phyloP scores from a whole-genome alignment of 2,329 filamentous ascomycete genomes.

The Sporothrix schenckii region DNA sequence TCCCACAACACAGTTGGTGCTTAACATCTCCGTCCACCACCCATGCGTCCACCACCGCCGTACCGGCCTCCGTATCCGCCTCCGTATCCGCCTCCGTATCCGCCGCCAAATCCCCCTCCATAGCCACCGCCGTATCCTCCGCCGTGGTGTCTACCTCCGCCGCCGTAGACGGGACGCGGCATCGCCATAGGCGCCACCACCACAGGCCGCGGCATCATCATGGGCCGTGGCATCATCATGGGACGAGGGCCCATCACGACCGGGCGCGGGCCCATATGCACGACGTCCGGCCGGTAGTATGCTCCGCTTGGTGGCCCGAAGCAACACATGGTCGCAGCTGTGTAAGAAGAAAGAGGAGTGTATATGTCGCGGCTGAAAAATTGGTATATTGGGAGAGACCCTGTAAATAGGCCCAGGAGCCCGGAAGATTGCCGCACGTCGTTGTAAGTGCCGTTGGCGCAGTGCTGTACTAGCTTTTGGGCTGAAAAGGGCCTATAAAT shows the following conservation, averaged over 20 bases:
- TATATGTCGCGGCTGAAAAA: too few relatives aligned
- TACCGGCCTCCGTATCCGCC: conserved; percentile 1
- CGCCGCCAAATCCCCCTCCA: not conserved
- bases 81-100: not conserved
- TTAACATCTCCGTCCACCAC: conserved; percentile 13
- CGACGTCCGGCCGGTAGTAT: conserved; percentile 13
- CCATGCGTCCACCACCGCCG: conserved; percentile 23
- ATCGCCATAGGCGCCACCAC: not conserved
- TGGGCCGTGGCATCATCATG: conserved; percentile 12
- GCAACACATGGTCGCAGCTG: conserved; percentile 26
- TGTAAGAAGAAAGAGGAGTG: not conserved
- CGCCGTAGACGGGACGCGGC: conserved; percentile 2
- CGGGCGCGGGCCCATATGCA: conserved; percentile 13
- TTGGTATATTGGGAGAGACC: too few relatives aligned
- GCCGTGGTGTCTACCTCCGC: conserved; percentile 1
- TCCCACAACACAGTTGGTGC: not conserved
- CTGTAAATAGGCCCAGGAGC: too few relatives aligned
- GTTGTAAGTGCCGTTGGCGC: not conserved
- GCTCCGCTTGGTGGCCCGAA: conserved; percentile 21
- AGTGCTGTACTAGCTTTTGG: too few relatives aligned
- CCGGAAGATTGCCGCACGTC: too few relatives aligned
- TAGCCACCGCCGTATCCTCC: not conserved
- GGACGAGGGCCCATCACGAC: conserved; percentile 24
- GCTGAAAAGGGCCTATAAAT: not conserved
- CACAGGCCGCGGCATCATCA: conserved; percentile 19